Evolutionary conservation across 371 early-diverging fungal species (phyloP).

Genomic region (Mucor racemosus): DNA sequence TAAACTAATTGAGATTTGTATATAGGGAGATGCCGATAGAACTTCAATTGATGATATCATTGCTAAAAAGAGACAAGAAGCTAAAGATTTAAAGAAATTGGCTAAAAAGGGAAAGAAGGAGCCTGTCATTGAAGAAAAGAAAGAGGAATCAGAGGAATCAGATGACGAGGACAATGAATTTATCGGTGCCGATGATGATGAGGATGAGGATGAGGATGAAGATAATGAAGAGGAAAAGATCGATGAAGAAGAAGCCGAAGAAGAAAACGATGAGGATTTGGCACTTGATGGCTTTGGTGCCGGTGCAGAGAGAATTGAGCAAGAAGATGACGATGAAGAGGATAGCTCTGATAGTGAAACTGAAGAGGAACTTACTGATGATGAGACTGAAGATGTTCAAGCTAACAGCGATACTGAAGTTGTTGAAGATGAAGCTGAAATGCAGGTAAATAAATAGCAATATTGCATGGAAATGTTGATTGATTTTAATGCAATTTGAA

Average conservation of each 20-base stretch:
- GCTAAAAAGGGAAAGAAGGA: conserved; percentile 38
- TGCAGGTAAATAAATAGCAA: conserved; percentile 19
- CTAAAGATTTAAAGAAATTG: conserved; percentile 44
- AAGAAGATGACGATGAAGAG: conserved; percentile 44
- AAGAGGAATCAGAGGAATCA: conserved; percentile 11
- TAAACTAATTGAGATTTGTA: neutral
- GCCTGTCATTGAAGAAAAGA: conserved; percentile 32
- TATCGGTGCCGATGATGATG: conserved; percentile 31
- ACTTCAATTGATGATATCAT: conserved; percentile 74
- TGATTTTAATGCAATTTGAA: neutral
- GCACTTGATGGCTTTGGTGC: conserved; percentile 65
- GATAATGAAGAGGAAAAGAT: conserved; percentile 20
- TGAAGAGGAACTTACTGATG: conserved; percentile 35
- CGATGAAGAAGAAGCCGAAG: conserved; percentile 43
- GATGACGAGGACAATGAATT: conserved; percentile 36
- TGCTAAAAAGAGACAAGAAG: conserved; percentile 61
- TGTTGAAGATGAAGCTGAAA: conserved; percentile 48
- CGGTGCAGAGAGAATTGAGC: conserved; percentile 53
- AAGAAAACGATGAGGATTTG: conserved; percentile 52
- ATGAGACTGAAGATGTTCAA: conserved; percentile 37
- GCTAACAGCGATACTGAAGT: conserved; percentile 37
- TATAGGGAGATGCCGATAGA: conserved; percentile 30
- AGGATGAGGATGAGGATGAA: too few relatives aligned
- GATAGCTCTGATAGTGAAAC: conserved; percentile 34
- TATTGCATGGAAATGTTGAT: neutral